These are phyloP conservation scores for Nectriaceae sp. DNA, from an alignment of 2,329 filamentous ascomycete species.

Conservation along the genomic window DNA sequence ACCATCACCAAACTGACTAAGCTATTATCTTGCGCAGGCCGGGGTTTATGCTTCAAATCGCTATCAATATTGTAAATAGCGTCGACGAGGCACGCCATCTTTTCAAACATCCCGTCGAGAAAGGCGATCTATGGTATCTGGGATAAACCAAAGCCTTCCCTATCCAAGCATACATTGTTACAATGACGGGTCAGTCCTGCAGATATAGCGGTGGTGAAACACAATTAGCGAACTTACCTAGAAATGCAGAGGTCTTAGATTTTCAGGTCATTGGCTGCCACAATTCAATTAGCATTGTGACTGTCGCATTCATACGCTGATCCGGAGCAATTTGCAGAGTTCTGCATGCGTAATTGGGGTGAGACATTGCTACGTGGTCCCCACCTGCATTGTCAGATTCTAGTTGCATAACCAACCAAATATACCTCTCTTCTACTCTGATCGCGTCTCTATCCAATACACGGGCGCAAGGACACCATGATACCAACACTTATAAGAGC, in stretches of 20 bases:
- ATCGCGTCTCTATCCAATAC: too few relatives aligned
- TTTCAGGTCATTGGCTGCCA: neutral
- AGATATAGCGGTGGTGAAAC: neutral
- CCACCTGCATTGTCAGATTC: too few relatives aligned
- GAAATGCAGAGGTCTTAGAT: neutral
- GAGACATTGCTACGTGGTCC: too few relatives aligned
- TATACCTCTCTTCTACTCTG: too few relatives aligned
- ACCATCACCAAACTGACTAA: too few relatives aligned
- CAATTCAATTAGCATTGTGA: neutral
- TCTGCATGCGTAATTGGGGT: too few relatives aligned
- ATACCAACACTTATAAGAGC: too few relatives aligned
- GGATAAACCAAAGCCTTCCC: neutral
- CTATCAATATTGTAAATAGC: constrained; percentile 29
- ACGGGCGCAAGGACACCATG: too few relatives aligned
- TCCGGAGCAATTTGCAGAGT: too few relatives aligned
- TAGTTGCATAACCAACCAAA: too few relatives aligned
- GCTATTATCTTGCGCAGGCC: too few relatives aligned
- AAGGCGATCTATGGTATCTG: constrained; percentile 3
- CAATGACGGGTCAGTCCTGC: neutral
- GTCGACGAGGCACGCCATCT: constrained; percentile 31
- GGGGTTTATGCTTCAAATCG: constrained; percentile 35
- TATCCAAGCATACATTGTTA: neutral
- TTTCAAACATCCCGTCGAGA: constrained; percentile 26
- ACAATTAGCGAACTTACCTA: neutral
- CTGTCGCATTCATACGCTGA: neutral